A percentile compares a stretch with the other conserved stretches of the same genome.
These are phyloP conservation scores for Mrakia gelida DNA, from an alignment of 768 basidiomycete genomes.

Conservation along the genomic window DNA sequence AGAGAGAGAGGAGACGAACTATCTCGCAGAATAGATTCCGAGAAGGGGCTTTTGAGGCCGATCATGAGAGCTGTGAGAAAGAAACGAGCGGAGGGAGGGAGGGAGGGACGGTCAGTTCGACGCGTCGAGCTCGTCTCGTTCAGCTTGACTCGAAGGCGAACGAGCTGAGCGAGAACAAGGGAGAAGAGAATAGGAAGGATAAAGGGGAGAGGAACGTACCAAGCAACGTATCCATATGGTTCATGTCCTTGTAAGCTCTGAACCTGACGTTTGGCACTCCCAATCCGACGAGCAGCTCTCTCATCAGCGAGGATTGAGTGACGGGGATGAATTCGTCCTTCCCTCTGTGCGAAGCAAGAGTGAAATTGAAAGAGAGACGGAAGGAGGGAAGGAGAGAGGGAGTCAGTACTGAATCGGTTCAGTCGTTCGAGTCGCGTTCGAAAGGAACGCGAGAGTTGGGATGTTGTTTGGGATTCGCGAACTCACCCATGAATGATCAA, in stretches of 20 bases:
- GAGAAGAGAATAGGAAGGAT: background rate
- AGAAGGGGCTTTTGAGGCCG: background rate
- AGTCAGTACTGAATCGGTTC: background rate
- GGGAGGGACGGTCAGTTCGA: background rate
- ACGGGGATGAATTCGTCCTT: conserved; percentile 21
- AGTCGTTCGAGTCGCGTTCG: too few species aligned
- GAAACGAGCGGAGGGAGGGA: too few species aligned
- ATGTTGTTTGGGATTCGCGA: too few species aligned
- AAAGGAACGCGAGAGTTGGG: background rate
- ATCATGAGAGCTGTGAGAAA: conserved; percentile 11
- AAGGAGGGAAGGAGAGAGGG: too few species aligned
- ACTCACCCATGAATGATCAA: conserved; percentile 26
- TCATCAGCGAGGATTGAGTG: conserved; percentile 12
- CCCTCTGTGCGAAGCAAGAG: background rate
- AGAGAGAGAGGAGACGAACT: background rate
- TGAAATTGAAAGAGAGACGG: background rate
- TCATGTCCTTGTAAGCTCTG: conserved; percentile 20
- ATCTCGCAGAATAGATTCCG: conserved; percentile 8
- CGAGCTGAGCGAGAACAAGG: background rate
- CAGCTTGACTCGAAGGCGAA: background rate
- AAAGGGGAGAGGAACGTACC: background rate
- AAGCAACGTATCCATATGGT: conserved; percentile 9
- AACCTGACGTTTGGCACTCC: conserved; percentile 14
- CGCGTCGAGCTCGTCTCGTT: background rate
- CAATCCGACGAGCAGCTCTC: conserved; percentile 21